These are phyloP conservation scores for Phaeotremella fagi DNA, from an alignment of 768 basidiomycete species.

Conservation along the genomic window DNA sequence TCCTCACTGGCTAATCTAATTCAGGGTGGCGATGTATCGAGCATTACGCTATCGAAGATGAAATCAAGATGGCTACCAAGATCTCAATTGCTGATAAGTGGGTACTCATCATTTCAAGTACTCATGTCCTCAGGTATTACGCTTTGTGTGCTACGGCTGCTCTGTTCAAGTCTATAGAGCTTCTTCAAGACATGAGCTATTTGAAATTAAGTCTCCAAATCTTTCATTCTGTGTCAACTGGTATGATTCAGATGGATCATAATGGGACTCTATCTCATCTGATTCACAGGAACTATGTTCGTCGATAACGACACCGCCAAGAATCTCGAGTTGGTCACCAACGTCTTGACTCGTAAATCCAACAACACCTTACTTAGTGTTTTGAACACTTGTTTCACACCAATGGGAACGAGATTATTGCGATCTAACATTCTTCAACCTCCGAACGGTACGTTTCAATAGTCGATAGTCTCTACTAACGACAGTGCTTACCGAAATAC, in stretches of 20 bases:
- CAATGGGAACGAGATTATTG: slow-evolving; percentile 80
- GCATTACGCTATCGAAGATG: slow-evolving; percentile 72
- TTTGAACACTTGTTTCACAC: slow-evolving; percentile 73
- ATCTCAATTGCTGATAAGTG: slow-evolving; percentile 76
- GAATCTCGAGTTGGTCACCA: slow-evolving; percentile 83
- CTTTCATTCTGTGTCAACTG: slow-evolving; percentile 65
- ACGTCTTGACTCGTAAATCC: slow-evolving; percentile 59
- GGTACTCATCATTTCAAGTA: slow-evolving; percentile 22
- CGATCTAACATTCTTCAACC: slow-evolving; percentile 78
- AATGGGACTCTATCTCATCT: background rate
- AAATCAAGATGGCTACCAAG: slow-evolving; percentile 73
- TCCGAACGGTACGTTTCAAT: slow-evolving; percentile 56
- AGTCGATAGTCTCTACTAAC: slow-evolving; percentile 15
- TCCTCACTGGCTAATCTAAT: background rate
- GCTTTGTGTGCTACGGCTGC: slow-evolving; percentile 80
- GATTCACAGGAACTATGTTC: slow-evolving; percentile 72
- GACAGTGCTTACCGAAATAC: no score
- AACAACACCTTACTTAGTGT: slow-evolving; percentile 73
- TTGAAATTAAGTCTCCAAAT: slow-evolving; percentile 49
- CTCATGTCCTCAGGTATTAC: slow-evolving; percentile 61
- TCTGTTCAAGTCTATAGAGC: slow-evolving; percentile 78
- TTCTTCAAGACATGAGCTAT: slow-evolving; percentile 65
- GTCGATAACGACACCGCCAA: slow-evolving; percentile 83
- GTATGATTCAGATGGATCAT: slow-evolving; percentile 20
- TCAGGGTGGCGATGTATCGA: slow-evolving; percentile 69